Base-by-base conservation (phyloP, 2,329 filamentous ascomycete species). In the Penicillium sp. region DNA sequence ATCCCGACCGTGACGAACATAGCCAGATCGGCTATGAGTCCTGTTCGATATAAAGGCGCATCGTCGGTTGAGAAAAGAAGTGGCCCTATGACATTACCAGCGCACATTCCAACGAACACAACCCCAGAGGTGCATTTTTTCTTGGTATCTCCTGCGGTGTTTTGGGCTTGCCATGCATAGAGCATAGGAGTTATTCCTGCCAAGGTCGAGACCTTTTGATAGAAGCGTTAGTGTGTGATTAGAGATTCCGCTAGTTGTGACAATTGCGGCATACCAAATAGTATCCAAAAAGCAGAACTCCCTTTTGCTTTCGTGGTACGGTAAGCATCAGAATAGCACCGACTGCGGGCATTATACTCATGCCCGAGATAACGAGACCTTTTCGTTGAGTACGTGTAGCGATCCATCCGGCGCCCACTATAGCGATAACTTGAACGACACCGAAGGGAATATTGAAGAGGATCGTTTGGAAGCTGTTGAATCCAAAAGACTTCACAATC, bases 261-360 rank as follows among this genome's bases (percentile, higher is more conserved):
- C 24, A 27, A 27, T 27, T 6, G 8, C 1, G 24, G 5, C 56
- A 24, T 51, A 81, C 79, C 13, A 83, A 66, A 56, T 83, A 83
- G 57, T 82, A 82, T 0, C 79, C 79, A 44, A 82, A 76, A 10
- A 83, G 67, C 31, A 82, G 63, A 6, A 77, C 78, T 0, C 78
- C 79, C 56, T 80, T 81, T 22, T 81, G 72, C 1, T 71, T 58
- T 3, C 78, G 71, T 0, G 78, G 76, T 0, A 82, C 73, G 0
- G 77, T 77, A 40, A 83, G 69, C 72, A 83, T 78, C 21, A 83
- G 63, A 31, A 82, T 68, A 1, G 77, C 71, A 0, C 79, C 79
- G 13, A 76, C 61, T 1, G 71, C 68, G 0, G 79, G 74, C 0
- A 78, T 54, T 1, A 75, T 56, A 21, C 71, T 68, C 24, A 78